Percentiles rank a stretch among this genome's conserved stretches.
These are phyloP conservation scores for Emergomyces orientalis DNA, from an alignment of 2,329 filamentous ascomycete genomes.

Conservation along the genomic window DNA sequence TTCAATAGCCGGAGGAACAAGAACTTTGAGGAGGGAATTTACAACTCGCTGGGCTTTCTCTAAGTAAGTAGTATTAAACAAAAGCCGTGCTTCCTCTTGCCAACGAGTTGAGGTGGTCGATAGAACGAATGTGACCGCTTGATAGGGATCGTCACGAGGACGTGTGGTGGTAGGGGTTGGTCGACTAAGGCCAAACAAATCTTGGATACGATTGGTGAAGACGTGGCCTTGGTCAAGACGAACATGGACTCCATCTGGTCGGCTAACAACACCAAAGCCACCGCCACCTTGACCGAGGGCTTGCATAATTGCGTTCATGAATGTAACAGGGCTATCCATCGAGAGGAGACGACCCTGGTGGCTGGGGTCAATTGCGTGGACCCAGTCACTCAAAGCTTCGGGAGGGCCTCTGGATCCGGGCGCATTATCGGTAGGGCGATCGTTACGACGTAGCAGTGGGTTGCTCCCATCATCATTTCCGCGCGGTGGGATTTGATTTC, in stretches of 20 bases:
- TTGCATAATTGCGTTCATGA: slow-evolving; percentile 50
- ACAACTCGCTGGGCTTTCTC: slow-evolving; percentile 63
- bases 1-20: slow-evolving; percentile 78
- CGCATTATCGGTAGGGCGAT: slow-evolving; percentile 25
- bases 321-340: slow-evolving; percentile 45
- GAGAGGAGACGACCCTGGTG: slow-evolving; percentile 37
- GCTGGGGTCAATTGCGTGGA: slow-evolving; percentile 42
- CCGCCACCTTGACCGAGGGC: slow-evolving; percentile 41
- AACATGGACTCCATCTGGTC: slow-evolving; percentile 46
- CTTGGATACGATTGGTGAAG: slow-evolving; percentile 47
- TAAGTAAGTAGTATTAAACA: slow-evolving; percentile 60
- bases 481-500: slow-evolving; percentile 41
- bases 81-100: slow-evolving; percentile 78
- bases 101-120: slow-evolving; percentile 67
- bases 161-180: slow-evolving; percentile 19
- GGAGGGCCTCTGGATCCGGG: slow-evolving; percentile 30
- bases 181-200: slow-evolving; percentile 30
- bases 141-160: slow-evolving; percentile 45
- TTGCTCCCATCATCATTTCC: slow-evolving; percentile 73
- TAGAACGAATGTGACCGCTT: slow-evolving; percentile 65
- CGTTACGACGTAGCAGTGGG: slow-evolving; percentile 65
- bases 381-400: slow-evolving; percentile 44
- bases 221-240: slow-evolving; percentile 45
- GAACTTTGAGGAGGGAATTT: slow-evolving; percentile 58
- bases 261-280: slow-evolving; percentile 35